These are phyloP conservation scores for Xylaria sp. DNA, from an alignment of 2,329 filamentous ascomycete species.

Conservation along the genomic window DNA sequence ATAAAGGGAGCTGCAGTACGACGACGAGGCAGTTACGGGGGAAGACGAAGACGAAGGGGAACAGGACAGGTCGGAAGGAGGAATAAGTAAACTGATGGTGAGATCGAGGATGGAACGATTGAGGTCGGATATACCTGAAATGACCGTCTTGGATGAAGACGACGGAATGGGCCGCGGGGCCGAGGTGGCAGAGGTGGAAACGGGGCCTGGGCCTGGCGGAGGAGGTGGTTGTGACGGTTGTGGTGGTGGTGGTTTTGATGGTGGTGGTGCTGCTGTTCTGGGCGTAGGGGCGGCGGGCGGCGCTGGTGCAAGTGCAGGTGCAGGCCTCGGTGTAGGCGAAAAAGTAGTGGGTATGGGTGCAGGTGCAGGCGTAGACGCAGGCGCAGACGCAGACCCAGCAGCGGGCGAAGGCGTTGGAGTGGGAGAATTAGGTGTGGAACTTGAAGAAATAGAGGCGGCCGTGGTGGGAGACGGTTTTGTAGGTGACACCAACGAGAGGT, in stretches of 20 bases:
- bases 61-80: conserved; percentile 34
- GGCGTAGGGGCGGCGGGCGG: conserved; percentile 15
- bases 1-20: conserved; percentile 46
- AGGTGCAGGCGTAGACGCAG: conserved; percentile 20
- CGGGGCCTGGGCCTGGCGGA: neutral
- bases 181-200: conserved; percentile 22
- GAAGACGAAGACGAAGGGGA: conserved; percentile 36
- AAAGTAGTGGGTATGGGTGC: neutral
- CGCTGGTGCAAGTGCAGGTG: conserved; percentile 4
- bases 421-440: conserved; percentile 6
- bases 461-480: conserved; percentile 26
- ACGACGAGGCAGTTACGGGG: conserved; percentile 47
- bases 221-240: too few relatives aligned
- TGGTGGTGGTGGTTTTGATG: too few relatives aligned
- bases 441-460: neutral
- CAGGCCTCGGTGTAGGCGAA: too few relatives aligned
- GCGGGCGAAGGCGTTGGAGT: neutral
- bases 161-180: conserved; percentile 36
- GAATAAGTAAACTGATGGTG: conserved; percentile 34
- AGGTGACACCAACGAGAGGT: conserved; percentile 24
- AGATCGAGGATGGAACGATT: conserved; percentile 27
- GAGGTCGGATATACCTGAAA: conserved; percentile 37
- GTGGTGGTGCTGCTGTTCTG: neutral
- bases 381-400: conserved; percentile 1
- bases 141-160: conserved; percentile 25